Evolutionary conservation across 768 basidiomycete species (phyloP), one percentile per base, ranked within the genome.

Genomic region (Hortiboletus campestris): DNA sequence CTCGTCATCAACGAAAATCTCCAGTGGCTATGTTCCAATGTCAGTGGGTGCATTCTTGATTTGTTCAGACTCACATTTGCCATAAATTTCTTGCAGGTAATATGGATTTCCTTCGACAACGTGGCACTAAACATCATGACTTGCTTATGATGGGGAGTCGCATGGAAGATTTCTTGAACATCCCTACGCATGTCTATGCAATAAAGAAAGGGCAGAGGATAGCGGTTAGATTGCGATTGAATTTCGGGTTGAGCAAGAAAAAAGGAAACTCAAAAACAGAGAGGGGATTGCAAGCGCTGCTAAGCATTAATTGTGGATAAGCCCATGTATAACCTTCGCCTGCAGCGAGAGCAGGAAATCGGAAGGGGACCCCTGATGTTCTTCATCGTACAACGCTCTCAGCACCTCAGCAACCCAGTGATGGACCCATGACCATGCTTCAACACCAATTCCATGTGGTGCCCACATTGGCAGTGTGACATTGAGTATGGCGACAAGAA

Each of bases 41-140:
- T 50, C 13, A 57, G 49, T 34, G 6, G 25, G 25, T 1, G 28
- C 11, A 13, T 22, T 19, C n/a, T 17, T 32, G 0, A 36, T 1
- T 39, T 6, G 17, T 28, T 2, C 20, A 8, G 0, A 82, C 94
- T 61, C 66, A 98, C 97, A 70, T 92, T 96, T 31, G 91, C 91
- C 97, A 99, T 99, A 74, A 99, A 99, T 72, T 99, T 98, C 78
- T 98, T 98, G 85, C 97, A 99, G 0, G 97, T 98, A 8, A 87
- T 82, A 54, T 97, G 83, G 55, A 99, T 96, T 62, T 98, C 97
- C 80, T 99, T 98, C 54, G 93, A 86, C 57, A 99, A 77, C 1
- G 97, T 99, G 39, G 97, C 97, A 65, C 94, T 96, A 81, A 99
- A 99, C 97, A 99, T 99, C 97, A 98, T 99, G 63, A 99, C 97